Base-by-base conservation (phyloP, 2,329 filamentous ascomycete genomes). In the Zymoseptoria crescenta region DNA sequence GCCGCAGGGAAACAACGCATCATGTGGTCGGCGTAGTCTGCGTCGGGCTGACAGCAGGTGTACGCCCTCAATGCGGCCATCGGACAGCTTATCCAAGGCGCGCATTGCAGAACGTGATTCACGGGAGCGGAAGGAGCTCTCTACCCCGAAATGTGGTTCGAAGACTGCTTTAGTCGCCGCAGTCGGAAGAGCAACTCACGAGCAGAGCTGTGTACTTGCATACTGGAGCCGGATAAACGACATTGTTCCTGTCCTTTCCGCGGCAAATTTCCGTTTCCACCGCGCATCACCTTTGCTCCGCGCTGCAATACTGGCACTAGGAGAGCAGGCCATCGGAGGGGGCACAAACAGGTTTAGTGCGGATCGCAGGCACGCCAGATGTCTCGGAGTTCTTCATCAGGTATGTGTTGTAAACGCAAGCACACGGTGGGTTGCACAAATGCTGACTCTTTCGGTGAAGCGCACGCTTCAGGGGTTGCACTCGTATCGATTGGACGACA, bases 221-320 rank as follows among this genome's bases (percentile, higher is more conserved):
- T 79, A 74, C 69, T 79, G 76, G 76, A 73, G 70, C 62, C 69
- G 70, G 64, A 74, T 77, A 65, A 75, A 79, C 69, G 74, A 76
- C 63, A 63, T 71, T 64, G 77, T 74, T 68, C 75, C 77, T 58
- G 59, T 79, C 59, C 61, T 79, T 60, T 75, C 78, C 70, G 73
- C 69, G 67, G 68, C 73, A 66, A 73, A 74, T 54, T 74, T 75
- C 70, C 63, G 68, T 56, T 51, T 70, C 59, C 56, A 71, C 58
- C 65, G 60, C 52, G 64, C 68, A n/a, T 71, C 74, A n/a, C 76
- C 76, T 10, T 70, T 79, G 64, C 69, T 79, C n/a, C 70, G 68
- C 49, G 74, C 76, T 24, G 72, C 76, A n/a, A 75, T 79, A 68
- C 66, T 78, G 49, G 74, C 76, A 4, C 69, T 78, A 27, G 76